A percentile compares a stretch with the other conserved stretches of the same genome.
Evolutionary conservation across 164 flowering plant species (phyloP).

Genomic region (Tetrastigma voinierianum): DNA sequence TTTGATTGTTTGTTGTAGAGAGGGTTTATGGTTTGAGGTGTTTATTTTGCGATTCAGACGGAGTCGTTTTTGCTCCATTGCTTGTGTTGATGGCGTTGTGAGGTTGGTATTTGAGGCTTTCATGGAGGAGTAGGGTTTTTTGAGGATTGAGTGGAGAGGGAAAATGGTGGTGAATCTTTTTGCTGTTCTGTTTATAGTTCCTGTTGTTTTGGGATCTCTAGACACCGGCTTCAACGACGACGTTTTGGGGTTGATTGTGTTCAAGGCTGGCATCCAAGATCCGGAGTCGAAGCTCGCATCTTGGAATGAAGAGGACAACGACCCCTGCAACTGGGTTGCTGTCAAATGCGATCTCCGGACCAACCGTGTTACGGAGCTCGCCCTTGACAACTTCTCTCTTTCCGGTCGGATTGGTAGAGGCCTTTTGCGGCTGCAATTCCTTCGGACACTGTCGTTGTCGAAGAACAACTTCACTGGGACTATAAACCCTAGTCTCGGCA

Average conservation of each 20-base stretch:
- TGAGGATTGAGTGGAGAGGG: neutral
- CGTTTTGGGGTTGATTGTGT: slow-evolving; percentile 57
- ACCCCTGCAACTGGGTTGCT: slow-evolving; percentile 55
- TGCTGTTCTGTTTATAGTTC: slow-evolving; percentile 8
- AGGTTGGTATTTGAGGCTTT: neutral
- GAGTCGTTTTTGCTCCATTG: no score
- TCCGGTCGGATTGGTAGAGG: slow-evolving; percentile 52
- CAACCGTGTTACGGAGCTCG: slow-evolving; percentile 45
- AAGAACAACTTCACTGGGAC: slow-evolving; percentile 68
- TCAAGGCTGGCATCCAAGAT: slow-evolving; percentile 59
- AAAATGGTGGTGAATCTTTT: slow-evolving; percentile 19
- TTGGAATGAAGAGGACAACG: slow-evolving; percentile 53
- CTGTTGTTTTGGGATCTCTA: slow-evolving; percentile 12
- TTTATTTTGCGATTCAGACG: no score
- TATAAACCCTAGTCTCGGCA: slow-evolving; percentile 48
- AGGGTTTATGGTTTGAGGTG: no score
- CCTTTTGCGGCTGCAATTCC: slow-evolving; percentile 42
- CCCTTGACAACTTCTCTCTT: slow-evolving; percentile 39
- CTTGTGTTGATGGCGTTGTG: no score
- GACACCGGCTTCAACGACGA: slow-evolving; percentile 53
- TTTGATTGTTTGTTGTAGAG: no score
- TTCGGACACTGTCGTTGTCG: slow-evolving; percentile 35
- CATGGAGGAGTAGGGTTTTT: slow-evolving; percentile 10
- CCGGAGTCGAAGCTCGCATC: slow-evolving; percentile 40
- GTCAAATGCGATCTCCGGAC: slow-evolving; percentile 41